Evolutionary conservation across 257 asterid species (phyloP), one percentile per base, ranked within the genome.

Genomic region (Misopates orontium): DNA sequence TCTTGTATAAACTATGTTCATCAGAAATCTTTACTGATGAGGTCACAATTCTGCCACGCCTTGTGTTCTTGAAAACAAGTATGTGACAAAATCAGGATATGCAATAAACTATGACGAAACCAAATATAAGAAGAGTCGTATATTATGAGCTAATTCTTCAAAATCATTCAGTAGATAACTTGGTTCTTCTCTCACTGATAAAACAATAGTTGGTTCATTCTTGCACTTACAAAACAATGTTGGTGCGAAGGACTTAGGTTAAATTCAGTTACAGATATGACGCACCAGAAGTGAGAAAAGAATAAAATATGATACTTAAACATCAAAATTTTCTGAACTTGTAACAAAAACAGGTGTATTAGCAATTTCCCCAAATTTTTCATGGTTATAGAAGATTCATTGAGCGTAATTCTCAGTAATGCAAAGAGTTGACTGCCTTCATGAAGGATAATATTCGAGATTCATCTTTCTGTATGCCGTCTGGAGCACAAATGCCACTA

Each of bases 401-500:
- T 52, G 28, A 60, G 53, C 67, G 10, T 45, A 36, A 69, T 56
- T 31, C 36, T 81, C 78, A 79, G 52, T 75, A 79, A 25, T 32
- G 70, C 48, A 84, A 81, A 70, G 87, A 82, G 49, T 73, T 69
- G 48, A 91, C 84, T 10, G 86, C 82, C 24, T 79, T 68, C 89
- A 95, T 91, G 74, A 95, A 88, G 14, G 91, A 82, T 52, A 48
- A 62, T 66, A 91, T 85, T 71, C 83, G 85, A 0, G 62, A 70
- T 73, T 76, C 70, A 70, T 91, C 99, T 78, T 94, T 94, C 62
- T 62, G 85, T 64, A 94, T 78, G 39, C 95, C 96, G 66, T 86
- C 94, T 15, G 83, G 76, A 68, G 66, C 93, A 79, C 98, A 94
- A 65, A 95, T 85, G 62, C 98, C 99, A 59, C 98, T 90, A n/a